A percentile compares a stretch with the other conserved stretches of the same genome.
Conservation (phyloP, 768 basidiomycete species). For the Boletellus ananas region DNA sequence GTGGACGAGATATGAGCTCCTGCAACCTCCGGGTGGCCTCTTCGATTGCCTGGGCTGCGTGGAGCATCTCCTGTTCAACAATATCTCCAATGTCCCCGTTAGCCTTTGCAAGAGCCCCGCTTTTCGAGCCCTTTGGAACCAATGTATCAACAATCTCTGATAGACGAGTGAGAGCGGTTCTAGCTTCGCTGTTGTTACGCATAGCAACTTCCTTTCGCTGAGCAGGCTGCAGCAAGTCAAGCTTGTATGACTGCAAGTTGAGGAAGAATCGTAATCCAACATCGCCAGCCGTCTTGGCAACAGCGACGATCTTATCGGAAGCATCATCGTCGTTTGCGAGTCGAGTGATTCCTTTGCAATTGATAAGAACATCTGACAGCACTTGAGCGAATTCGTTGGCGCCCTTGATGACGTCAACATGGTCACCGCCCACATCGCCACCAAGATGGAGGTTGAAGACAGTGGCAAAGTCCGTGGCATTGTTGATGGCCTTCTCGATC, state of each 20-base stretch:
- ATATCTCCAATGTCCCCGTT: conserved; percentile 95
- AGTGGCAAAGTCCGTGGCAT: conserved; percentile 93
- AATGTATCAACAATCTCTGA: conserved; percentile 85
- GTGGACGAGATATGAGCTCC: conserved; percentile 86
- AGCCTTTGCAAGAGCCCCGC: conserved; percentile 62
- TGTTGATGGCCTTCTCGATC: conserved; percentile 95
- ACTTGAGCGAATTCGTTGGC: conserved; percentile 96
- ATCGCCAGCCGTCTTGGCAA: conserved; percentile 86
- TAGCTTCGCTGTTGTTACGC: conserved; percentile 84
- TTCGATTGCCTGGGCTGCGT: conserved; percentile 91
- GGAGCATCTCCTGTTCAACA: conserved; percentile 94
- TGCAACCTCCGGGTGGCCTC: conserved; percentile 86
- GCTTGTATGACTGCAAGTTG: conserved; percentile 92
- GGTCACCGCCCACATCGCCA: conserved; percentile 84
- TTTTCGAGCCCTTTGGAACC: conserved; percentile 77
- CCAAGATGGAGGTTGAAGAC: conserved; percentile 88
- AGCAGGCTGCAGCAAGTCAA: conserved; percentile 69
- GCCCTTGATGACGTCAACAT: conserved; percentile 97
- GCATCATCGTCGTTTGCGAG: conserved; percentile 89
- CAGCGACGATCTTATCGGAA: conserved; percentile 80
- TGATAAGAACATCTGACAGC: conserved; percentile 85
- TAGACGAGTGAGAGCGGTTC: conserved; percentile 76
- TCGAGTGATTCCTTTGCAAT: conserved; percentile 94
- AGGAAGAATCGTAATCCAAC: conserved; percentile 89
- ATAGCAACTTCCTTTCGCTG: conserved; percentile 85